Percentiles rank a stretch among this genome's conserved stretches.
These are phyloP conservation scores for Lactifluus piperatus DNA, from an alignment of 768 basidiomycete genomes.

Conservation along the genomic window DNA sequence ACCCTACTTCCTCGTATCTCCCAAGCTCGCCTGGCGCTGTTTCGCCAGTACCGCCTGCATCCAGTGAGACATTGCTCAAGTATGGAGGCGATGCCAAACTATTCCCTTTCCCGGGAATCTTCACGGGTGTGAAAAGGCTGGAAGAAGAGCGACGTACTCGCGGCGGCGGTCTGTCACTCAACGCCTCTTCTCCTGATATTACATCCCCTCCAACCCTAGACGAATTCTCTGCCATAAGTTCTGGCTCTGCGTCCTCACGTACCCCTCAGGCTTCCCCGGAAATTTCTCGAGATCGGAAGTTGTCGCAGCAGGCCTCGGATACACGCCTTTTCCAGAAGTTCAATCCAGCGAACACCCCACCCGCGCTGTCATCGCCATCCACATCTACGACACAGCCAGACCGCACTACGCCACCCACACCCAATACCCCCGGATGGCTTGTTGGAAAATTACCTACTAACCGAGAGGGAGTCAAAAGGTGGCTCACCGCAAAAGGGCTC, in stretches of 20 bases:
- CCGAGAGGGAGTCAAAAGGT: constrained; percentile 71
- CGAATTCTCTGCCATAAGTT: constrained; percentile 35
- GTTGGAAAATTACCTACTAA: constrained; percentile 57
- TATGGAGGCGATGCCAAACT: constrained; percentile 68
- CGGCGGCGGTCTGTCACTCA: constrained; percentile 41
- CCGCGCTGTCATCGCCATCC: constrained; percentile 31
- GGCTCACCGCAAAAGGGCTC: constrained; percentile 58
- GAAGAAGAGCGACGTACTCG: constrained; percentile 60
- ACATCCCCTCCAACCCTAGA: constrained; percentile 36
- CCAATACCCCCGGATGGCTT: constrained; percentile 28
- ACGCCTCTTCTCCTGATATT: constrained; percentile 43
- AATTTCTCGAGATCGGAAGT: constrained; percentile 46
- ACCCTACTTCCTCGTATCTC: constrained; percentile 28
- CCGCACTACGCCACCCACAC: constrained; percentile 31
- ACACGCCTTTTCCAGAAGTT: constrained; percentile 51
- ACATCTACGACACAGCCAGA: constrained; percentile 44
- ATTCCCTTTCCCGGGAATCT: constrained; percentile 87
- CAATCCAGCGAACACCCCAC: constrained; percentile 33
- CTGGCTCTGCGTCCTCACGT: constrained; percentile 41
- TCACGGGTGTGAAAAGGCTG: constrained; percentile 76
- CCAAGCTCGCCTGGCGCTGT: constrained; percentile 45
- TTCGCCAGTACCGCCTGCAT: constrained; percentile 73
- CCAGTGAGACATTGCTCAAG: constrained; percentile 59
- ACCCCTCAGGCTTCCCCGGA: constrained; percentile 42
- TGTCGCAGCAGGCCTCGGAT: constrained; percentile 65